Conservation (phyloP, 2,329 filamentous ascomycete genomes). For the Nigrospora oryzae region DNA sequence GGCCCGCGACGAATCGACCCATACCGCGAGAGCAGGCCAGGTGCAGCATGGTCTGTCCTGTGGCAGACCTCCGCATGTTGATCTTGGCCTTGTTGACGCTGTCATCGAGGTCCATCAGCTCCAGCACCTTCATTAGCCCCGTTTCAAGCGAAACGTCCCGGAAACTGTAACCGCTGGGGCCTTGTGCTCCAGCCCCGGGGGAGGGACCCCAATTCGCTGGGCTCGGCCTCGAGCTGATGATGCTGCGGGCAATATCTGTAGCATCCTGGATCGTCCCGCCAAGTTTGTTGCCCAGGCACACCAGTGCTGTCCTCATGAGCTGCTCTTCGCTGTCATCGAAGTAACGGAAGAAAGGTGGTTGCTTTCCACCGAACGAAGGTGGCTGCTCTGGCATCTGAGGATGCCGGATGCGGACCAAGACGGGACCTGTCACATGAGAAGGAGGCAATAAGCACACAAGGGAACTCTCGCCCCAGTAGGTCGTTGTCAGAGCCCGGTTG, state of each 20-base stretch:
- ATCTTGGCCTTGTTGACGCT: slow-evolving; percentile 59
- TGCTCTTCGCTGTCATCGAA: slow-evolving; percentile 62
- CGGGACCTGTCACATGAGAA: slow-evolving; percentile 55
- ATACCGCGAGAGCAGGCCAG: slow-evolving; percentile 69
- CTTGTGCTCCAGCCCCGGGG: slow-evolving; percentile 32
- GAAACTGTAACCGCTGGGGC: slow-evolving; percentile 34
- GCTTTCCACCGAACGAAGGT: slow-evolving; percentile 25
- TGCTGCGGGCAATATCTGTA: slow-evolving; percentile 51
- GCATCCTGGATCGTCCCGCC: slow-evolving; percentile 54
- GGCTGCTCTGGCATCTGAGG: slow-evolving; percentile 25
- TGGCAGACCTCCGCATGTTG: slow-evolving; percentile 50
- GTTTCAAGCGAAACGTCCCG: slow-evolving; percentile 41
- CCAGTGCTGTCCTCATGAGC: slow-evolving; percentile 59
- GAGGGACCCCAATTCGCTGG: slow-evolving; percentile 29
- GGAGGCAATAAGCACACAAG: slow-evolving; percentile 73
- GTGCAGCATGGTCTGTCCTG: slow-evolving; percentile 75
- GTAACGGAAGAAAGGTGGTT: slow-evolving; percentile 58
- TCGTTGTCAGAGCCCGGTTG: slow-evolving; percentile 57
- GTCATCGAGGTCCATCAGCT: slow-evolving; percentile 71
- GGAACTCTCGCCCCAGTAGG: slow-evolving; percentile 73
- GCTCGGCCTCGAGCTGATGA: slow-evolving; percentile 44
- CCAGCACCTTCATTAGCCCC: slow-evolving; percentile 64
- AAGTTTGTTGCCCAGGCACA: slow-evolving; percentile 56
- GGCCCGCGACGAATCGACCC: slow-evolving; percentile 65
- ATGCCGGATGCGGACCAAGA: slow-evolving; percentile 62